Conservation (phyloP, 352 stramenopile genomes). For the Aphanomyces euteiches region DNA sequence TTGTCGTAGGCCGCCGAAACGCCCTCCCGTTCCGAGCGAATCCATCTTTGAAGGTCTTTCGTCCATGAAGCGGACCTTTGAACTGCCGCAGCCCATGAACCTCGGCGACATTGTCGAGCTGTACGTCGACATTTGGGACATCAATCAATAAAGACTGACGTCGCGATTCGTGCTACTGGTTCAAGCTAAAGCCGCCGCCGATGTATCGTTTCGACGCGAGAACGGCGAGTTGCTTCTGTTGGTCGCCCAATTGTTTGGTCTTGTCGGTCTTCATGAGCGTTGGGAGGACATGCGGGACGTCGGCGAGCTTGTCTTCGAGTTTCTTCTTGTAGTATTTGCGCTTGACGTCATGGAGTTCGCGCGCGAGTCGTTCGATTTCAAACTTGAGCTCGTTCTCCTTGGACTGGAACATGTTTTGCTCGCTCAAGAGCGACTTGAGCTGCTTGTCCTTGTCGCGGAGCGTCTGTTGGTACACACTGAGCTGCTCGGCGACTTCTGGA, state of each 20-base stretch:
- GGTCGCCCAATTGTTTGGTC: conserved; percentile 32
- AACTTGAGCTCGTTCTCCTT: conserved; percentile 95
- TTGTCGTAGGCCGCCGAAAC: conserved; percentile 56
- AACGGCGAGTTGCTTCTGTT: conserved; percentile 80
- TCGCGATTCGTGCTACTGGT: conserved; percentile 49
- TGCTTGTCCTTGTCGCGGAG: conserved; percentile 96
- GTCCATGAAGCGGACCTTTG: conserved; percentile 81
- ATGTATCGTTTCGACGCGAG: conserved; percentile 87
- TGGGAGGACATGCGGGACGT: conserved; percentile 26
- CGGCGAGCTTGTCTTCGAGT: conserved; percentile 77
- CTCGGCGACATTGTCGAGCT: conserved; percentile 81
- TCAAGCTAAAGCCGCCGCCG: conserved; percentile 92
- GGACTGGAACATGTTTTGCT: conserved; percentile 96
- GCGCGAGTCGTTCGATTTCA: conserved; percentile 89
- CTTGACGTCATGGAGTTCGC: conserved; percentile 93
- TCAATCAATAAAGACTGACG: conserved; percentile 53
- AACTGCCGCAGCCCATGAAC: conserved; percentile 80
- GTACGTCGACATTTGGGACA: conserved; percentile 87
- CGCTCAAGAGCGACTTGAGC: conserved; percentile 94
- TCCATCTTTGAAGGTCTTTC: conserved; percentile 80
- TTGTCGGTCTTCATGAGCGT: conserved; percentile 34
- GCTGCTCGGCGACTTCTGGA: conserved; percentile 93
- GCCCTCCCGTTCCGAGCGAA: conserved; percentile 62
- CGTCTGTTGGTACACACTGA: conserved; percentile 92
- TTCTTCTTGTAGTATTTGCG: conserved; percentile 95